Evolutionary conservation across 2,329 filamentous ascomycete genomes (phyloP).

Genomic region (Tolypocladium sp.): DNA sequence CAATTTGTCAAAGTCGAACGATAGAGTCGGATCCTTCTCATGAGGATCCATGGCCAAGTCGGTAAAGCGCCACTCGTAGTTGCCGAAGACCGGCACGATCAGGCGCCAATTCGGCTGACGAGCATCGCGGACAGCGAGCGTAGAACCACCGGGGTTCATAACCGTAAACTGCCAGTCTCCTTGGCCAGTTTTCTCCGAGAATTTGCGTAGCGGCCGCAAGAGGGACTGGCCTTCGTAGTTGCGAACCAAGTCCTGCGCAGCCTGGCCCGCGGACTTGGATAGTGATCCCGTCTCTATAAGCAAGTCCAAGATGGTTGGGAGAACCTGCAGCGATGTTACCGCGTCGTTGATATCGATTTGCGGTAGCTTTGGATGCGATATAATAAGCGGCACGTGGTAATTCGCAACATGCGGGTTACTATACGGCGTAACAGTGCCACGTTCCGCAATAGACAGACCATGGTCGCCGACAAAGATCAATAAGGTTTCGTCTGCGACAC

Average conservation of each 20-base stretch:
- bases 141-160: conserved; percentile 15
- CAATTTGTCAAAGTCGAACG: conserved; percentile 8
- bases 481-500: no score
- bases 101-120: conserved; percentile 13
- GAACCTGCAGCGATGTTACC: conserved; percentile 20
- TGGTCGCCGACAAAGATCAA: no score
- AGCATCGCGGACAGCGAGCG: conserved; percentile 14
- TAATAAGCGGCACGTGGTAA: conserved; percentile 22
- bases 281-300: conserved; percentile 22
- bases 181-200: conserved; percentile 4
- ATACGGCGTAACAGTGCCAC: no score
- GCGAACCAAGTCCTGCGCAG: conserved; percentile 17
- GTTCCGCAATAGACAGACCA: no score
- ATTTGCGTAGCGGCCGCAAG: conserved; percentile 9
- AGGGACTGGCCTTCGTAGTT: conserved; percentile 22
- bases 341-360: conserved; percentile 20
- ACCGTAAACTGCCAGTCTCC: conserved; percentile 16
- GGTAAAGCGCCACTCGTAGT: conserved; percentile 17
- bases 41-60: conserved; percentile 9
- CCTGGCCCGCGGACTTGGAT: conserved; percentile 11
- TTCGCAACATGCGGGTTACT: conserved; percentile 23
- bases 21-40: conserved; percentile 8
- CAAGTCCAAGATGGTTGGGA: conserved; percentile 24
- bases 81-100: conserved; percentile 14
- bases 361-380: conserved; percentile 23